Base-by-base conservation (phyloP, 2,329 filamentous ascomycete species). In the Penicillium sp. region DNA sequence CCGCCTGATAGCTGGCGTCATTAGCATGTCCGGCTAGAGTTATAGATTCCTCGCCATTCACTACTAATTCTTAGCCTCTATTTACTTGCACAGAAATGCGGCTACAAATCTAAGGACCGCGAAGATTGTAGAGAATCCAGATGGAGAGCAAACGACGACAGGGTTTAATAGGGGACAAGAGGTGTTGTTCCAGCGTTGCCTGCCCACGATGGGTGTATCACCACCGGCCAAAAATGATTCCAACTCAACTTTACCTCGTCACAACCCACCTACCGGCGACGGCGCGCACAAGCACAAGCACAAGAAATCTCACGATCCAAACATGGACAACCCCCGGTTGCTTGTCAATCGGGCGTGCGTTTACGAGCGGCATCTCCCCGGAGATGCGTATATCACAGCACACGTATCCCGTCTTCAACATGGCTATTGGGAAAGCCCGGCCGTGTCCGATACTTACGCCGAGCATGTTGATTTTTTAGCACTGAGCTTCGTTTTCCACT, bases 401-500 rank as follows among this genome's bases (percentile, higher is more conserved):
- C 75, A 80, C 53, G 74, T 78, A 9, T 75, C 78, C 50, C 75
- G 78, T 2, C 68, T 80, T 7, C 78, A 80, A 53, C 74, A 77
- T 55, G 78, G 78, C 5, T 74, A 68, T 51, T 79, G 77, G 62
- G 68, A 73, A 20, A 76, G 69, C 45, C 55, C 63, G 1, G 68
- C 69, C 5, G 66, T 79, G 0, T 76, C 78, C 16, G 76, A 76
- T 30, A 60, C 63, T 4, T 63, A 68, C 14, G 68, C 74, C 8
- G 63, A 76, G 31, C 66, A 76, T 46, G 73, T 79, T 9, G 77
- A 77, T 52, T 79, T 80, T 46, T 69, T 78, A 4, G 77, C 74
- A 0, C 64, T 80, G 30, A 74, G 72, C 42, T 79, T 80, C 46
- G 75, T 77, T n/a, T 76, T 80, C 24, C 78, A 80, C 56, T 73